Evolutionary conservation across 164 flowering plant genomes (phyloP).

Genomic region (Chimonanthus salicifolius): DNA sequence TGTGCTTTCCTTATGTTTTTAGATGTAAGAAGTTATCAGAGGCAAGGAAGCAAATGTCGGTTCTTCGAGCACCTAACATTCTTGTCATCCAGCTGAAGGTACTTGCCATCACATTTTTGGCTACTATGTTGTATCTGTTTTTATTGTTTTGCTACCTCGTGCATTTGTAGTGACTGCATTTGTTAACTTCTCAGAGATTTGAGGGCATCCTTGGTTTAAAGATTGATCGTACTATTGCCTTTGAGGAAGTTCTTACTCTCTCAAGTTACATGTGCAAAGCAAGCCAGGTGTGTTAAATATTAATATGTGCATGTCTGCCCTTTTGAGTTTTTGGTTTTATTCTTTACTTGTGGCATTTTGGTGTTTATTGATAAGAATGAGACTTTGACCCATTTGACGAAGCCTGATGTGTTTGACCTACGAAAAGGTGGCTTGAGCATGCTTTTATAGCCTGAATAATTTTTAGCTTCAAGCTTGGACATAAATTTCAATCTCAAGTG

Average conservation of each 20-base stretch:
- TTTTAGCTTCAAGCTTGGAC: too few relatives aligned
- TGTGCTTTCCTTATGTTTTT: neutral
- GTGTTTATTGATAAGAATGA: too few relatives aligned
- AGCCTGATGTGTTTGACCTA: too few relatives aligned
- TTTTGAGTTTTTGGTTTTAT: neutral
- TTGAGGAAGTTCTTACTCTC: slow-evolving; percentile 79
- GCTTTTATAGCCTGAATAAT: too few relatives aligned
- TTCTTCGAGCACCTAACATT: slow-evolving; percentile 83
- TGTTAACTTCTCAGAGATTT: slow-evolving; percentile 58
- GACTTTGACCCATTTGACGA: too few relatives aligned
- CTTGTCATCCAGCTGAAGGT: slow-evolving; percentile 98
- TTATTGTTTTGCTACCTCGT: neutral
- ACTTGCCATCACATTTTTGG: neutral
- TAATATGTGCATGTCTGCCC: neutral
- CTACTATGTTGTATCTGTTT: neutral
- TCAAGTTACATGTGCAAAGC: slow-evolving; percentile 79
- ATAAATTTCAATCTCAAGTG: too few relatives aligned
- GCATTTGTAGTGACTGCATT: neutral
- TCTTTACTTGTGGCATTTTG: too few relatives aligned
- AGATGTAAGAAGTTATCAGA: slow-evolving; percentile 87
- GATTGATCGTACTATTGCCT: slow-evolving; percentile 72
- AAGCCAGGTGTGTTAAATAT: slow-evolving; percentile 51
- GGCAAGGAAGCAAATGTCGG: slow-evolving; percentile 92
- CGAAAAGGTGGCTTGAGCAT: too few relatives aligned
- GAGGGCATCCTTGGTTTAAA: slow-evolving; percentile 81